Evolutionary conservation across 2,329 filamentous ascomycete genomes (phyloP).

Genomic region (Alternaria angustiovoidea): DNA sequence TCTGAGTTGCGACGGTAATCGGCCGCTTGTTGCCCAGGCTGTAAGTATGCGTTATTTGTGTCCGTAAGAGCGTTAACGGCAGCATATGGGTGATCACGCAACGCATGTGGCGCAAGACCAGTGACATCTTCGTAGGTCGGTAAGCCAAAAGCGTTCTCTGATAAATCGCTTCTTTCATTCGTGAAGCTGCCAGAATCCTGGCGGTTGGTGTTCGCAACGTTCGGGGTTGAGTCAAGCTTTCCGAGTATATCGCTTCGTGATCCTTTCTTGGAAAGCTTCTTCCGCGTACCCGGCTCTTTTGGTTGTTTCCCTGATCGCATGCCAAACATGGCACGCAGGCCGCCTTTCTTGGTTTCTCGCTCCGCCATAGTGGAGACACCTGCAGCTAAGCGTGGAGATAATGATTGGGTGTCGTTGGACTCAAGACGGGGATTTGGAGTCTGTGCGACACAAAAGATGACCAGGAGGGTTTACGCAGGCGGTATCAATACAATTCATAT

Average conservation of each 20-base stretch:
- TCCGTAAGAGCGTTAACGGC: constrained; percentile 11
- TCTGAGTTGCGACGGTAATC: constrained; percentile 39
- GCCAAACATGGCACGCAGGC: constrained; percentile 33
- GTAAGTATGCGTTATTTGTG: constrained; percentile 7
- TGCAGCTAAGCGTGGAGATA: background rate
- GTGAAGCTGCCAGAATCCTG: constrained; percentile 39
- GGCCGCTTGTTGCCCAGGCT: constrained; percentile 9
- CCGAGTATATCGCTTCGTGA: constrained; percentile 22
- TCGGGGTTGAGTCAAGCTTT: constrained; percentile 18
- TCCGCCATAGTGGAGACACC: constrained; percentile 25
- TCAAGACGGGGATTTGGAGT: background rate
- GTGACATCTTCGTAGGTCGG: constrained; percentile 23
- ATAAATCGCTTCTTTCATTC: constrained; percentile 23
- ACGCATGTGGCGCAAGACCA: constrained; percentile 12
- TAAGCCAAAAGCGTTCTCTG: constrained; percentile 12
- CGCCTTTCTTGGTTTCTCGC: constrained; percentile 29
- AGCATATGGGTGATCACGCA: constrained; percentile 32
- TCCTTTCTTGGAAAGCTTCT: constrained; percentile 35
- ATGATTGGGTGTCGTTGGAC: background rate
- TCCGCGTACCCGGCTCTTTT: constrained; percentile 28
- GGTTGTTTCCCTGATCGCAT: constrained; percentile 22
- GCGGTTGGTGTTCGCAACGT: constrained; percentile 21
- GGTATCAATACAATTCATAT: constrained; percentile 4
- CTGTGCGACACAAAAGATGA: background rate
- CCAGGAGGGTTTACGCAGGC: background rate